These are phyloP conservation scores for Nicotiana sylvestris DNA, from an alignment of 257 asterid genomes.

Conservation along the genomic window DNA sequence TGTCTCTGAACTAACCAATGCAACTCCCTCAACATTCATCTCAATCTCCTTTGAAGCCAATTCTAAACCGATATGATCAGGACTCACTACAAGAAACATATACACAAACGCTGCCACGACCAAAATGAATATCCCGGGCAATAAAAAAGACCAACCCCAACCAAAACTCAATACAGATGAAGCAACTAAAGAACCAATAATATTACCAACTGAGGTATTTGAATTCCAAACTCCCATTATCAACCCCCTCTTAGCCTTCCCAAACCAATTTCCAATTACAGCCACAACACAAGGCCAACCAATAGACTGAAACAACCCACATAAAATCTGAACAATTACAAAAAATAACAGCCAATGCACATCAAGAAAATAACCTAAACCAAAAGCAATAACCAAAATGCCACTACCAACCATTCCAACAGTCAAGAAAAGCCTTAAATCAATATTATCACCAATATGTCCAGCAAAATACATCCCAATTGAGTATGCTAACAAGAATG, in stretches of 20 bases:
- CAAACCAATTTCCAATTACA: slow-evolving; percentile 87
- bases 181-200: slow-evolving; percentile 81
- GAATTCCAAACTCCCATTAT: slow-evolving; percentile 93
- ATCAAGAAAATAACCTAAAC: slow-evolving; percentile 76
- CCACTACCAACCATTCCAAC: slow-evolving; percentile 94
- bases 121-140: slow-evolving; percentile 66
- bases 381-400: slow-evolving; percentile 50
- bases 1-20: slow-evolving; percentile 49
- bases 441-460: slow-evolving; percentile 72
- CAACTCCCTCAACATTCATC: slow-evolving; percentile 57
- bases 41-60: slow-evolving; percentile 43
- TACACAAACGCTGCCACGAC: slow-evolving; percentile 40
- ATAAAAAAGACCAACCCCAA: slow-evolving; percentile 95
- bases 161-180: slow-evolving; percentile 76
- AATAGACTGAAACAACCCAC: slow-evolving; percentile 89
- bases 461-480: slow-evolving; percentile 86
- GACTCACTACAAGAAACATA: slow-evolving; percentile 70
- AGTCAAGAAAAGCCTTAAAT: slow-evolving; percentile 65
- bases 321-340: slow-evolving; percentile 55
- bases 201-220: slow-evolving; percentile 82
- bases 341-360: slow-evolving; percentile 58
- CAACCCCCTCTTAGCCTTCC: slow-evolving; percentile 79
- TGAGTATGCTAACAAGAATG: slow-evolving; percentile 70
- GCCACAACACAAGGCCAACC: slow-evolving; percentile 99
- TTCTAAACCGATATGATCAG: slow-evolving; percentile 59